Conservation (phyloP, 108 stramenopile species). For the Cyclotella choctawhatcheeana region DNA sequence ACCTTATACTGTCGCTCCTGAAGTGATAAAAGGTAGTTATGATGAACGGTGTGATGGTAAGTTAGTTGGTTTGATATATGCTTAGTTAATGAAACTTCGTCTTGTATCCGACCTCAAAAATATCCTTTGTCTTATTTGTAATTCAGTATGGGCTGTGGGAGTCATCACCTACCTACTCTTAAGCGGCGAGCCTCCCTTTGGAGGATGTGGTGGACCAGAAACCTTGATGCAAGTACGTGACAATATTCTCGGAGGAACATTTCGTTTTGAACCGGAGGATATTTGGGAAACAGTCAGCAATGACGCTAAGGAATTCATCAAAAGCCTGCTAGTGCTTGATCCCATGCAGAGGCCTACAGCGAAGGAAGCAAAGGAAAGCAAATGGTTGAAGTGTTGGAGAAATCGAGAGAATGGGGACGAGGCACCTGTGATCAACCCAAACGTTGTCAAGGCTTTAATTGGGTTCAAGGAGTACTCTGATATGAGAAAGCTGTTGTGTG, state of each 20-base stretch:
- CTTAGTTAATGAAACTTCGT: too few relatives aligned
- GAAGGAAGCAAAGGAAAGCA: conserved; percentile 80
- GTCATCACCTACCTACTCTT: conserved; percentile 86
- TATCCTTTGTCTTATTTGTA: neutral
- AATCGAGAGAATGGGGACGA: conserved; percentile 44
- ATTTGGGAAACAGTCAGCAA: conserved; percentile 74
- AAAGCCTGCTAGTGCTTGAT: conserved; percentile 81
- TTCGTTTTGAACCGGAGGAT: conserved; percentile 79
- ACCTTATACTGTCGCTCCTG: conserved; percentile 89
- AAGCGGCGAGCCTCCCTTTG: conserved; percentile 87
- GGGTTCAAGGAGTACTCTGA: conserved; percentile 89
- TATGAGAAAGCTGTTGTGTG: conserved; percentile 87
- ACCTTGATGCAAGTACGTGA: conserved; percentile 79
- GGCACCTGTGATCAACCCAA: conserved; percentile 68
- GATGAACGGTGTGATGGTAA: conserved; percentile 80
- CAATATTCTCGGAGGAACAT: conserved; percentile 71
- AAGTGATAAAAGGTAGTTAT: conserved; percentile 85
- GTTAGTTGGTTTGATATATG: neutral
- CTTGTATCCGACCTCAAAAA: too few relatives aligned
- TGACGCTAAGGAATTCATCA: conserved; percentile 89
- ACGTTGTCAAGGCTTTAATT: conserved; percentile 81
- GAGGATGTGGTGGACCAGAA: conserved; percentile 86
- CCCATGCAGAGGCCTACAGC: conserved; percentile 87
- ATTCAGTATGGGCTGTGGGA: conserved; percentile 78
- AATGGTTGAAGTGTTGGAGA: conserved; percentile 88